Percentiles rank a stretch among this genome's conserved stretches.
Conservation (phyloP, 1,139 yeast species). For the Taiozyma sp. region DNA sequence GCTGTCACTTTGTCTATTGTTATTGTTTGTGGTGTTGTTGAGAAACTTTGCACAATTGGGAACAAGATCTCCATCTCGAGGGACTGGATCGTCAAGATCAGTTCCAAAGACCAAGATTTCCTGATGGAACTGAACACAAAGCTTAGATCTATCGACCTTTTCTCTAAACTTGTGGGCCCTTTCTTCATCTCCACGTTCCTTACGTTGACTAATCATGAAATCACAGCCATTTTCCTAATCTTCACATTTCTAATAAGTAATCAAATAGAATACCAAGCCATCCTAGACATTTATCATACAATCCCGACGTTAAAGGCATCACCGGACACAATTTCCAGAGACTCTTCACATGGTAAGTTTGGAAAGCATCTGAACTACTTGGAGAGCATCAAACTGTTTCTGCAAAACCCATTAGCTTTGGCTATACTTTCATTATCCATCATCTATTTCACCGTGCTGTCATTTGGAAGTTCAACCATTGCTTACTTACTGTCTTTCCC, state of each 20-base stretch:
- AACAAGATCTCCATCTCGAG: conserved; percentile 35
- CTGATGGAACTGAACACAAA: conserved; percentile 28
- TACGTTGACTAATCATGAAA: conserved; percentile 19
- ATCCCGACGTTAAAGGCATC: conserved; percentile 22
- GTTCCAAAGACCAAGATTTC: conserved; percentile 23
- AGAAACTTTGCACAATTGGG: conserved; percentile 29
- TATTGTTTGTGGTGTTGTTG: conserved; percentile 30
- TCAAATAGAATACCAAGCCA: conserved; percentile 29
- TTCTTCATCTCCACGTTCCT: conserved; percentile 30
- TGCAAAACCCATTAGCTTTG: conserved; percentile 43
- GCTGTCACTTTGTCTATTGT: conserved; percentile 15
- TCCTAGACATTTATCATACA: conserved; percentile 27
- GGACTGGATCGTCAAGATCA: conserved; percentile 37
- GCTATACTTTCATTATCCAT: conserved; percentile 37
- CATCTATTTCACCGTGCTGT: conserved; percentile 30
- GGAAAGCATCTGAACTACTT: conserved; percentile 7
- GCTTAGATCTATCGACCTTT: conserved; percentile 32
- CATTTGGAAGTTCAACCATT: conserved; percentile 32
- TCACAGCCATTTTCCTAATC: conserved; percentile 24
- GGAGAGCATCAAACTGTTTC: conserved; percentile 33
- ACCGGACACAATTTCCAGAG: conserved; percentile 1
- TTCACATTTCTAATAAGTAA: conserved; percentile 26
- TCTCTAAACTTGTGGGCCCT: conserved; percentile 34
- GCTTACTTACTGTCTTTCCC: conserved; percentile 26
- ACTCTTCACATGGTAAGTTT: not conserved